A percentile compares a stretch with the other conserved stretches of the same genome.
These are phyloP conservation scores for Rutstroemia sp. DNA, from an alignment of 2,329 filamentous ascomycete genomes.

Conservation along the genomic window DNA sequence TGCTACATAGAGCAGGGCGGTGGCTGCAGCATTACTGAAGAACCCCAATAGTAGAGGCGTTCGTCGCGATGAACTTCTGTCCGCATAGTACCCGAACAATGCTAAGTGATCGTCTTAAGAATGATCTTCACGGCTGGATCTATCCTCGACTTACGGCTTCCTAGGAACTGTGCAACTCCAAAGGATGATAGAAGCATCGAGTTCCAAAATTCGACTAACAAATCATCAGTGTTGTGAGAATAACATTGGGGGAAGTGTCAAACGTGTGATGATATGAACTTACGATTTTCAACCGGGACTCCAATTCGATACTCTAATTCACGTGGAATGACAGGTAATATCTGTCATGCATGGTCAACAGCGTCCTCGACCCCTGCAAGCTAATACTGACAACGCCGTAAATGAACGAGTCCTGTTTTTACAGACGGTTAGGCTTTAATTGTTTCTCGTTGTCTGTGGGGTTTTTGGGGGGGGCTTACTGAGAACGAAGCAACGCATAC, in stretches of 20 bases:
- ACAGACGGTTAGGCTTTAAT: neutral
- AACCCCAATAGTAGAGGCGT: constrained; percentile 56
- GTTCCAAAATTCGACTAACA: constrained; percentile 58
- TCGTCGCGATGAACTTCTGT: constrained; percentile 53
- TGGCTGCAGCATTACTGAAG: constrained; percentile 30
- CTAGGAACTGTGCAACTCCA: constrained; percentile 55
- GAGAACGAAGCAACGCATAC: constrained; percentile 10
- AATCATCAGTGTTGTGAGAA: constrained; percentile 13
- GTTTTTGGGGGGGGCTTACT: neutral
- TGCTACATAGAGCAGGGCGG: constrained; percentile 54
- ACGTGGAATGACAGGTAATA: constrained; percentile 65
- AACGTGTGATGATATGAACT: neutral
- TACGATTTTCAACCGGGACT: constrained; percentile 33
- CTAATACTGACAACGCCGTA: constrained; percentile 38
- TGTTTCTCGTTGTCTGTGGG: neutral
- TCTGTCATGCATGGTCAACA: constrained; percentile 18
- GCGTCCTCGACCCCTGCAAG: too few relatives aligned
- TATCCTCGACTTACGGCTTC: constrained; percentile 28
- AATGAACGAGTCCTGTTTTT: constrained; percentile 45
- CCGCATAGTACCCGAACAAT: constrained; percentile 34
- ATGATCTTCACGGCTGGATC: neutral
- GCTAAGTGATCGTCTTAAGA: neutral
- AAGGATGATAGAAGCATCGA: constrained; percentile 64
- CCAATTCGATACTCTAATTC: constrained; percentile 49
- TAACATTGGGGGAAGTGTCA: neutral